Percentiles rank a stretch among this genome's conserved stretches.
Conservation (phyloP, 2,329 filamentous ascomycete genomes). For the Aspergillus sp. region DNA sequence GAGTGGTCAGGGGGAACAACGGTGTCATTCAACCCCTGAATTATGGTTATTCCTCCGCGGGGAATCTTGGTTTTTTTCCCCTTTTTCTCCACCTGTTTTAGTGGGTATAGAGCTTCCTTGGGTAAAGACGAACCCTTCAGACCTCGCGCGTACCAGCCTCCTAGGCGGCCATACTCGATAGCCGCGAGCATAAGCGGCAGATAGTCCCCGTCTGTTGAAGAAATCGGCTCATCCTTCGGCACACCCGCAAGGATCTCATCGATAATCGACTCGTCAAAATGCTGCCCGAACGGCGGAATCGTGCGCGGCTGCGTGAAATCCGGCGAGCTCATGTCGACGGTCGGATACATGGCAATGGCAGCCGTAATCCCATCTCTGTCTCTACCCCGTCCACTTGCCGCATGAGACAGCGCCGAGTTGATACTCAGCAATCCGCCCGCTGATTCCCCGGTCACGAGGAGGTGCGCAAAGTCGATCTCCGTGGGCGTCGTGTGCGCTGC, state of each 20-base stretch:
- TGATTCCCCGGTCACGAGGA: constrained; percentile 35
- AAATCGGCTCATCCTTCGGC: neutral
- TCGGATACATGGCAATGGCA: constrained; percentile 38
- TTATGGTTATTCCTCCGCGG: neutral
- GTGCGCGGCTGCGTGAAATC: constrained; percentile 24
- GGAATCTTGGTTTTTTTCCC: neutral
- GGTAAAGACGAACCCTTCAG: too few relatives aligned
- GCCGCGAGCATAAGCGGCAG: constrained; percentile 26
- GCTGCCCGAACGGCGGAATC: constrained; percentile 21
- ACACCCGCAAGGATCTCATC: constrained; percentile 10
- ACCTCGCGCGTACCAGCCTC: constrained; percentile 26
- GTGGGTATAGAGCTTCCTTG: too few relatives aligned
- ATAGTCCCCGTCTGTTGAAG: constrained; percentile 10
- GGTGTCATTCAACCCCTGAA: neutral
- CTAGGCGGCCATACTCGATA: constrained; percentile 24
- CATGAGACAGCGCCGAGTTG: constrained; percentile 33
- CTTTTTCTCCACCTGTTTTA: too few relatives aligned
- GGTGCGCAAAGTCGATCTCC: constrained; percentile 30
- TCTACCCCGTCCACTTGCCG: constrained; percentile 2
- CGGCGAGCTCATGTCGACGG: constrained; percentile 30
- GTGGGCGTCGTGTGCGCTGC: constrained; percentile 16
- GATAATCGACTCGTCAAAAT: constrained; percentile 22
- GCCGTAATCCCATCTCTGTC: constrained; percentile 14
- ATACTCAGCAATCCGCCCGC: constrained; percentile 39
- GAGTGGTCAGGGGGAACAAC: neutral